Conservation (phyloP, 129 eudicot species). For the Calendula officinalis region DNA sequence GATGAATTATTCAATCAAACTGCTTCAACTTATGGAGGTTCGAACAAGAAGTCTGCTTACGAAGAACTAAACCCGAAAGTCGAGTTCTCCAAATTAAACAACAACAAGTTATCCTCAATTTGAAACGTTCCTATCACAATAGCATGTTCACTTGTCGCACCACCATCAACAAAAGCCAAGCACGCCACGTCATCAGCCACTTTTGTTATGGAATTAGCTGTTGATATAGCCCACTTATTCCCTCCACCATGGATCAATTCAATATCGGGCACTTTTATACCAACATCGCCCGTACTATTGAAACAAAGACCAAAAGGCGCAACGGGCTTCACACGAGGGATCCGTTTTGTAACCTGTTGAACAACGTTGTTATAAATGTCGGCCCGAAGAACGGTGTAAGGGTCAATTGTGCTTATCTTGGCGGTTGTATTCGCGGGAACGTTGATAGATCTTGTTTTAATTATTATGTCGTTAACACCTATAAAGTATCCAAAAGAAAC, state of each 20-base stretch:
- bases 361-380: conserved; percentile 14
- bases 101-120: conserved; percentile 16
- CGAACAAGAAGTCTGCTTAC: conserved; percentile 7
- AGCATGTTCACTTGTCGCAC: conserved; percentile 8
- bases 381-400: conserved; percentile 16
- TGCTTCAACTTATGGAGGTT: not conserved
- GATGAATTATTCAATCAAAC: not conserved
- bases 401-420: conserved; percentile 17
- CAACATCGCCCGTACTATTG: conserved; percentile 3
- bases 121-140: conserved; percentile 15
- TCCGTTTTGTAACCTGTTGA: conserved; percentile 14
- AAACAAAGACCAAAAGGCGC: conserved; percentile 24
- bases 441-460: not conserved
- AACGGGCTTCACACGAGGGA: not conserved
- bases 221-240: conserved; percentile 14
- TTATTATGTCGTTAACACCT: not conserved
- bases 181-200: conserved; percentile 3
- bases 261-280: conserved; percentile 6
- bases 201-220: conserved; percentile 5
- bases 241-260: conserved; percentile 3
- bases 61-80: conserved; percentile 18
- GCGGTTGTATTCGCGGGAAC: conserved; percentile 1
- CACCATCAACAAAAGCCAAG: conserved; percentile 15
- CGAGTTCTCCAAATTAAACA: conserved; percentile 14
- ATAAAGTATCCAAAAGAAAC: conserved; percentile 21